phyloP scores from a whole-genome alignment of 1,284 basidiomycete genomes.

The Amylostereum areolatum region DNA sequence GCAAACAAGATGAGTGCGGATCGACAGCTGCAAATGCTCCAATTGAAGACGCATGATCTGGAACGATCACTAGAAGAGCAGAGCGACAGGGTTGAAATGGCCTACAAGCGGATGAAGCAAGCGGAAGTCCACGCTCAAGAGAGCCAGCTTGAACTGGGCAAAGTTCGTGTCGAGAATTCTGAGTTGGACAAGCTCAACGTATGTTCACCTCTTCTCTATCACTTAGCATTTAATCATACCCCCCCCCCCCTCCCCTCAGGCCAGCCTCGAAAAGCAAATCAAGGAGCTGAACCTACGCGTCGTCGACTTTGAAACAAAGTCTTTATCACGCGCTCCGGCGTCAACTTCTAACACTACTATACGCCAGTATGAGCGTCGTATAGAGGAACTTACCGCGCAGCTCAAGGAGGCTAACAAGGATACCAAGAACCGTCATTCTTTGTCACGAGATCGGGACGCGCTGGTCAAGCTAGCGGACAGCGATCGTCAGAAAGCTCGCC shows the following conservation, averaged over 20 bases:
- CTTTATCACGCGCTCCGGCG: slow-evolving; percentile 61
- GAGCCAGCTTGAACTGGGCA: slow-evolving; percentile 69
- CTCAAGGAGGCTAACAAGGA: slow-evolving; percentile 47
- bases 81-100: slow-evolving; percentile 64
- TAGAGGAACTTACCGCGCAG: slow-evolving; percentile 67
- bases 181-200: slow-evolving; percentile 76
- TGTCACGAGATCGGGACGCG: slow-evolving; percentile 44
- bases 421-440: slow-evolving; percentile 35
- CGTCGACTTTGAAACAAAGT: slow-evolving; percentile 76
- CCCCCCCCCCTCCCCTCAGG: slow-evolving; percentile 35
- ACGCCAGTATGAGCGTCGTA: slow-evolving; percentile 57
- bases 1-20: slow-evolving; percentile 67
- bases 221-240: slow-evolving; percentile 4
- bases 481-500: slow-evolving; percentile 49
- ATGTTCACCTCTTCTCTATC: slow-evolving; percentile 20
- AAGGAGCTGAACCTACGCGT: slow-evolving; percentile 78
- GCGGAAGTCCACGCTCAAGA: slow-evolving; percentile 73
- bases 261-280: slow-evolving; percentile 74
- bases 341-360: slow-evolving; percentile 39
- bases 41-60: slow-evolving; percentile 75
- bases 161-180: slow-evolving; percentile 71
- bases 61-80: slow-evolving; percentile 77
- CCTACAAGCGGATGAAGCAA: slow-evolving; percentile 74
- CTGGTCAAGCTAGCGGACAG: slow-evolving; percentile 52
- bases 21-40: slow-evolving; percentile 67